phyloP scores from a whole-genome alignment of 2,329 filamentous ascomycete genomes.

The Gnomoniopsis sp. region DNA sequence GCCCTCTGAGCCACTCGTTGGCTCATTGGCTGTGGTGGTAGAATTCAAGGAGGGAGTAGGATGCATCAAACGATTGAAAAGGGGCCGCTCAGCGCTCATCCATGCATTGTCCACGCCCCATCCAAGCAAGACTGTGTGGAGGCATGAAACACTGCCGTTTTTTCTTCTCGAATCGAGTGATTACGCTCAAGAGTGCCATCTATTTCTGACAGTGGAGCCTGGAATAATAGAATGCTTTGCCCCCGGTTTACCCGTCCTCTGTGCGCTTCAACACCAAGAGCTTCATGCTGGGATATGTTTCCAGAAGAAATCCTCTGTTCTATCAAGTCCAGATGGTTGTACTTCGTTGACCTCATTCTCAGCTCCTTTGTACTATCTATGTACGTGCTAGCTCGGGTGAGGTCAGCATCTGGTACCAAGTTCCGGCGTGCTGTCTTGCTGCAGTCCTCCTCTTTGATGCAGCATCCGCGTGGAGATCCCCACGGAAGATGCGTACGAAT shows the following conservation, averaged over 20 bases:
- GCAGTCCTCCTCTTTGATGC: no score
- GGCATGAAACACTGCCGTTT: constrained; percentile 6
- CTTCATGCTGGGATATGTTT: no score
- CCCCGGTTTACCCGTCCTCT: neutral
- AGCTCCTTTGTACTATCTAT: no score
- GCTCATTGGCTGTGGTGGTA: neutral
- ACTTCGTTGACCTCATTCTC: no score
- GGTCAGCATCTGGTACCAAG: no score
- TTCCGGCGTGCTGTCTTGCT: no score
- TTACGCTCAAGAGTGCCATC: neutral
- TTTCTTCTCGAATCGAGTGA: neutral
- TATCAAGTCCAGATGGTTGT: no score
- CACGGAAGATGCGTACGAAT: no score
- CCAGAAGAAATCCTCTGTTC: no score
- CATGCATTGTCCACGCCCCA: neutral
- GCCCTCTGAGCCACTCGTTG: neutral
- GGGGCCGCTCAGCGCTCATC: neutral
- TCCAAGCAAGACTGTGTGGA: constrained; percentile 2
- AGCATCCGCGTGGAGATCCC: no score
- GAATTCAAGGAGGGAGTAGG: constrained; percentile 5
- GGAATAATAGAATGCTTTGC: neutral
- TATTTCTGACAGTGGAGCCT: neutral
- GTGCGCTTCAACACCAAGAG: neutral
- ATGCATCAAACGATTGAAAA: neutral
- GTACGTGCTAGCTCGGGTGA: no score